These are phyloP conservation scores for Fusarium sp. DNA, from an alignment of 2,329 filamentous ascomycete genomes.

Conservation along the genomic window DNA sequence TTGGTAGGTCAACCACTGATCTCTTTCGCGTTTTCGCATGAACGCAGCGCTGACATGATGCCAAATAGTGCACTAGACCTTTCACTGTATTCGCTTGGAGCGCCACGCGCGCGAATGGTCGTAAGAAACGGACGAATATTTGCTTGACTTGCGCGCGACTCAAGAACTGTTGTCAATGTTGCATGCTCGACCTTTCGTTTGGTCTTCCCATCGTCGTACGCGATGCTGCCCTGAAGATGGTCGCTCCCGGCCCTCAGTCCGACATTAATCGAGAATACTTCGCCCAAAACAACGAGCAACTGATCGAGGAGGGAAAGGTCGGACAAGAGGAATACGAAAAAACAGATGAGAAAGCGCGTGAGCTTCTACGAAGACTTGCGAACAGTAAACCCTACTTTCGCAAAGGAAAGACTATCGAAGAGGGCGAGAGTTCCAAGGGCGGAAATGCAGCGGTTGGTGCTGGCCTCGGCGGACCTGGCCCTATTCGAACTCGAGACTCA, in stretches of 20 bases:
- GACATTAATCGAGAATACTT: slow-evolving; percentile 97
- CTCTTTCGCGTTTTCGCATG: slow-evolving; percentile 2
- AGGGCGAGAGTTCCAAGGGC: slow-evolving; percentile 52
- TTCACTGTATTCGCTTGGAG: slow-evolving; percentile 98
- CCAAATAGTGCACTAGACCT: slow-evolving; percentile 79
- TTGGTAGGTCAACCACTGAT: slow-evolving; percentile 55
- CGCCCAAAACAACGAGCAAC: slow-evolving; percentile 95
- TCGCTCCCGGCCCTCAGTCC: slow-evolving; percentile 90
- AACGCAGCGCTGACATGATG: neutral
- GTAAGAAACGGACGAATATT: slow-evolving; percentile 93
- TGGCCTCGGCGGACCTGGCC: slow-evolving; percentile 74
- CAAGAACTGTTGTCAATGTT: slow-evolving; percentile 99
- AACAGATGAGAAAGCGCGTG: slow-evolving; percentile 95
- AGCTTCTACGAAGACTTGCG: slow-evolving; percentile 85
- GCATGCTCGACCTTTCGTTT: slow-evolving; percentile 97
- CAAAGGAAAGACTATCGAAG: slow-evolving; percentile 81
- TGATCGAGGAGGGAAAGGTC: slow-evolving; percentile 90
- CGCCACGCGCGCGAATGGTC: slow-evolving; percentile 84
- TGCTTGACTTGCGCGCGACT: slow-evolving; percentile 96
- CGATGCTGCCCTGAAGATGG: slow-evolving; percentile 97
- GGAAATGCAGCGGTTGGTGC: slow-evolving; percentile 66
- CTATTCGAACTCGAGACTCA: slow-evolving; percentile 80
- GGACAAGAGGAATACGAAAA: slow-evolving; percentile 93
- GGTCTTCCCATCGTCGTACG: slow-evolving; percentile 94
- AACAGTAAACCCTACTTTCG: slow-evolving; percentile 96